These are phyloP conservation scores for Syzygium oleosum DNA, from an alignment of 345 rosid genomes.

Conservation along the genomic window DNA sequence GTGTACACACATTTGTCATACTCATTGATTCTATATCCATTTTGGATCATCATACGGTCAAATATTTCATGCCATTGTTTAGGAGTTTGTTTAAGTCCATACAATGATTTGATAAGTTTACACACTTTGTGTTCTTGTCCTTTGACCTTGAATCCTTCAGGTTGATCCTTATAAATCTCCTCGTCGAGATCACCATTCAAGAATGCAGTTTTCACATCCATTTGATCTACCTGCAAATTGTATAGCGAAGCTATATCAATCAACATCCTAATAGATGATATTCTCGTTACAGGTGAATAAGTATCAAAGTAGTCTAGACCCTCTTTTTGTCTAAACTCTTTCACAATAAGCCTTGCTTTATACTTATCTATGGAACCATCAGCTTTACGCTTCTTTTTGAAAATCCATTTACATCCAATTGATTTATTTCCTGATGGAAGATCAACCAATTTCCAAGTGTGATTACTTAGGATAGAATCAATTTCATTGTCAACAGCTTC, in stretches of 20 bases:
- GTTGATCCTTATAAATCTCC: neutral
- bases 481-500: neutral
- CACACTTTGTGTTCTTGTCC: neutral
- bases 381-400: neutral
- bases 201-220: neutral
- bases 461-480: neutral
- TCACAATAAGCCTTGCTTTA: rapidly evolving
- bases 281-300: neutral
- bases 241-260: neutral
- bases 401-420: neutral
- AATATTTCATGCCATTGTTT: neutral
- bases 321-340: neutral
- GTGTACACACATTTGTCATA: neutral
- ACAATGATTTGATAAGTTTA: neutral
- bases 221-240: neutral
- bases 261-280: neutral
- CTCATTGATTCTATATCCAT: neutral
- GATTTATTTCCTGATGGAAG: neutral
- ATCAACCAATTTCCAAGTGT: neutral
- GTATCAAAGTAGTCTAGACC: neutral
- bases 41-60: neutral
- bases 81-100: neutral
- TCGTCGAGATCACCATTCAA: neutral
- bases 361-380: neutral
- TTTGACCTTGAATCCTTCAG: neutral